These are phyloP conservation scores for Camellia japonica DNA, from an alignment of 148 eudicot species.

Conservation along the genomic window DNA sequence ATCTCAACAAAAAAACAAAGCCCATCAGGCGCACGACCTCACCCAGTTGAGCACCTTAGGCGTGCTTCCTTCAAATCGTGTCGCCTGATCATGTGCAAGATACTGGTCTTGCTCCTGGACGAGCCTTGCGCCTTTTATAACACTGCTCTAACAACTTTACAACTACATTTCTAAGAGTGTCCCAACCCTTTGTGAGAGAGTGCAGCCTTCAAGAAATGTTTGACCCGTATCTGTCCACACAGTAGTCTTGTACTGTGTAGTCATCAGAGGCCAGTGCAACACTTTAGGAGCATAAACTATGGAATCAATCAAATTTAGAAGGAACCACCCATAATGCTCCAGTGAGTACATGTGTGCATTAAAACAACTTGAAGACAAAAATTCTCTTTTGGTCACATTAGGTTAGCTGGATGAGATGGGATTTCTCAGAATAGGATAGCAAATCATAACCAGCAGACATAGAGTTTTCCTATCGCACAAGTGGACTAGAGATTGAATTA, in stretches of 20 bases:
- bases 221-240: slow-evolving; percentile 95
- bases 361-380: not conserved
- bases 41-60: too few species aligned
- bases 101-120: too few species aligned
- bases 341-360: not conserved
- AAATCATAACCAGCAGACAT: not conserved
- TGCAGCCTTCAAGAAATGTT: slow-evolving; percentile 20
- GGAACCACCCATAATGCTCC: slow-evolving; percentile 54
- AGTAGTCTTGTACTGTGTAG: slow-evolving; percentile 63
- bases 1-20: too few species aligned
- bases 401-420: too few species aligned
- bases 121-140: too few species aligned
- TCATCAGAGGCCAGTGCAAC: slow-evolving; percentile 73
- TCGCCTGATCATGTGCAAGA: too few species aligned
- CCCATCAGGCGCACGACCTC: too few species aligned
- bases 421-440: not conserved
- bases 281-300: slow-evolving; percentile 59
- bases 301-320: slow-evolving; percentile 57
- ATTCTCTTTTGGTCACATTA: too few species aligned
- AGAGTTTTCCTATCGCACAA: not conserved
- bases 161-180: too few species aligned
- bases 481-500: not conserved
- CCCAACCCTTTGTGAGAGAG: too few species aligned
- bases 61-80: too few species aligned
- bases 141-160: too few species aligned